Evolutionary conservation across 495 filamentous ascomycete species (phyloP).

Genomic region (Penicillium steckii): DNA sequence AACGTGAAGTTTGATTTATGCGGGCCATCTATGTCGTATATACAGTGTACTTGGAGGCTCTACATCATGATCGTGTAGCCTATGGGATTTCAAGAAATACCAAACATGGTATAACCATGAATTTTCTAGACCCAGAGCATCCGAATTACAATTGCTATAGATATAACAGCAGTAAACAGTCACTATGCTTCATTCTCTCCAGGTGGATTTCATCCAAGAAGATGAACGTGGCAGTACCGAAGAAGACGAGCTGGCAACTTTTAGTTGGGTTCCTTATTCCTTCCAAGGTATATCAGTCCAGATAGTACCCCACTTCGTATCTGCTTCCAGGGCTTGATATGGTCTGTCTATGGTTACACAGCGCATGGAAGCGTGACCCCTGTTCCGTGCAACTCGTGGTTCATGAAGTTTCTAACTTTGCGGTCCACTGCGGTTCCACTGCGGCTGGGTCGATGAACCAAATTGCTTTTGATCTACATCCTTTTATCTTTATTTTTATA

Average conservation of each 20-base stretch:
- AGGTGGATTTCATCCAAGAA: too few relatives aligned
- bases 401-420: slow-evolving; percentile 14
- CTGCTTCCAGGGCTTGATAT: slow-evolving; percentile 3
- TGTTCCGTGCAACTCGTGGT: slow-evolving; percentile 29
- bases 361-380: slow-evolving; percentile 25
- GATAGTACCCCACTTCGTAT: background rate
- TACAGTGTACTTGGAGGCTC: background rate
- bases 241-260: too few relatives aligned
- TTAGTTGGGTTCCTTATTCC: background rate
- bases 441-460: background rate
- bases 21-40: background rate
- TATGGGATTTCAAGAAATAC: slow-evolving; percentile 21
- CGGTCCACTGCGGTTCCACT: slow-evolving; percentile 17
- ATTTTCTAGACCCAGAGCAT: slow-evolving; percentile 7
- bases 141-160: slow-evolving; percentile 21
- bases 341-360: slow-evolving; percentile 13
- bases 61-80: background rate
- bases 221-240: too few relatives aligned
- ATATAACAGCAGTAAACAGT: background rate
- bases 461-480: slow-evolving; percentile 1
- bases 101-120: slow-evolving; percentile 12
- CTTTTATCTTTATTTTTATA: background rate
- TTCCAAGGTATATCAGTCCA: background rate
- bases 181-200: too few relatives aligned
- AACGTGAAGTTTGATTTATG: too few relatives aligned